Evolutionary conservation across 768 basidiomycete species (phyloP), one percentile per base, ranked within the genome.

Genomic region (Tephrocybe sp.): DNA sequence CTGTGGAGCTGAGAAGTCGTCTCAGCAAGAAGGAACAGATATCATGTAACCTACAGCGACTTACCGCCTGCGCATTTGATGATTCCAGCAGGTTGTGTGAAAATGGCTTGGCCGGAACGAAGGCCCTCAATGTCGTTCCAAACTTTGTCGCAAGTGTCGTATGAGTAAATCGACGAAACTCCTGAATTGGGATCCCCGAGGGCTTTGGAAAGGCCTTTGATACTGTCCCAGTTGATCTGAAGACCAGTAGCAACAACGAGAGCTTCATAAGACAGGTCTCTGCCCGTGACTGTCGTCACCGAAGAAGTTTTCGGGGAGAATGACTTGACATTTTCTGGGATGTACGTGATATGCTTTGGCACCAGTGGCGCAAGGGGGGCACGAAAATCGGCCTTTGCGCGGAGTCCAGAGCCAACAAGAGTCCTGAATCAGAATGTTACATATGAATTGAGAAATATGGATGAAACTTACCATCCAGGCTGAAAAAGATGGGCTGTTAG

Each of bases 61-160:
- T 56, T 59, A 88, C 90, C 89, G 72, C 91, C 87, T 58, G 94
- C 88, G 64, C 94, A 98, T 68, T 99, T 99, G 63, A 99, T 80
- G 21, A 91, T 70, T 13, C 94, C 93, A 12, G 87, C 81, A 29
- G 94, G 95, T 60, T 98, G 95, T 0, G 94, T 97, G 71, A 98
- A 99, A 57, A 98, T 78, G 3, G 94, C 94, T 45, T 84, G 82
- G 11, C 94, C 94, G 2, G 75, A 70, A 29, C 86, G 79, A 49
- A 93, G 76, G 11, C 75, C 75, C 50, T 91, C 82, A 38, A 97
- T 84, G 58, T 93, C 84, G 34, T 74, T 68, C 91, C 91, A 95
- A 13, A 82, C 81, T 68, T 92, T 94, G 69, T 97, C 92, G 61
- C 87, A 90, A 4, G 90, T 87, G 46, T 88, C 80, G 66, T 91